A percentile compares a stretch with the other conserved stretches of the same genome.
Conservation (phyloP, 2,329 filamentous ascomycete genomes). For the Nemania sp. region DNA sequence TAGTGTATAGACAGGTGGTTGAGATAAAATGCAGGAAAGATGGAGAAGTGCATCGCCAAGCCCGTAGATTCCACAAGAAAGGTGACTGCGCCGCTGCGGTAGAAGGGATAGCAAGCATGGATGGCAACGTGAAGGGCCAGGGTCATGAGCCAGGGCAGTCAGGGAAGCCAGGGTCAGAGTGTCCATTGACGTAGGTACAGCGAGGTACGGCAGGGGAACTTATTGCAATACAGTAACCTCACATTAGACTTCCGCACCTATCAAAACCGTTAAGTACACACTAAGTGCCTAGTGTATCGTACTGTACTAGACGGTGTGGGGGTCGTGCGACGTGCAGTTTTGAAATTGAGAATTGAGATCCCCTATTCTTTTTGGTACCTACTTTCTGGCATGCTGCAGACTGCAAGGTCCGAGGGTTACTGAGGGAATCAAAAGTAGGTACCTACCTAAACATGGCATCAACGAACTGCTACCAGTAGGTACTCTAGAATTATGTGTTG, state of each 20-base stretch:
- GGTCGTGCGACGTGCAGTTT: slow-evolving; percentile 1
- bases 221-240: neutral
- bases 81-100: slow-evolving; percentile 16
- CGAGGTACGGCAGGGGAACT: neutral
- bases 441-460: slow-evolving; percentile 4
- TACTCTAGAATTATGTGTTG: no score
- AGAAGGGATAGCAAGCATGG: slow-evolving; percentile 17
- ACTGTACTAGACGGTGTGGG: slow-evolving; percentile 5
- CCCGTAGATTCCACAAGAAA: slow-evolving; percentile 15
- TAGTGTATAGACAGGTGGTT: neutral
- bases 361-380: slow-evolving; percentile 7
- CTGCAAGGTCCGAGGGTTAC: no score
- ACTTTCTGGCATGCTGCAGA: no score
- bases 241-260: neutral
- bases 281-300: neutral
- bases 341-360: slow-evolving; percentile 27
- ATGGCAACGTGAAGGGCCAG: slow-evolving; percentile 10
- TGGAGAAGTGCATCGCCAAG: slow-evolving; percentile 32
- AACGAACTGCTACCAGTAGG: neutral
- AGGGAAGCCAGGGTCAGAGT: neutral
- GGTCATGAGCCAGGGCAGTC: neutral
- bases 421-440: no score
- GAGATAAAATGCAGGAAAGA: slow-evolving; percentile 28
- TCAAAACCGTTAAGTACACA: neutral
- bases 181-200: neutral